Base-by-base conservation (phyloP, 2,329 filamentous ascomycete genomes). In the Ophiostoma novo-ulmi region DNA sequence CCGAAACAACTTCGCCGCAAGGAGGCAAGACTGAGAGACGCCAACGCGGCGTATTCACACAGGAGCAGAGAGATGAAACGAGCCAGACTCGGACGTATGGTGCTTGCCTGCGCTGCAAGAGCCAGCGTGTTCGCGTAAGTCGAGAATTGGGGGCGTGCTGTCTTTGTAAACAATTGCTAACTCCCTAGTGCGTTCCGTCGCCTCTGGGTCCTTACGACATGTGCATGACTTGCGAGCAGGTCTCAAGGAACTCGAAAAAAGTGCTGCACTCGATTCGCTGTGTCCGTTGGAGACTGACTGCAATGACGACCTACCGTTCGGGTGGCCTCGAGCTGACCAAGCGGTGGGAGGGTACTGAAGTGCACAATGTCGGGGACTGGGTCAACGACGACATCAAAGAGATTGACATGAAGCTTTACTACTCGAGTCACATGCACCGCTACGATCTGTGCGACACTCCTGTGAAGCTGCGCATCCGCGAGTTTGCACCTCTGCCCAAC, bases 241-340 rank as follows among this genome's bases (percentile, higher is more conserved):
- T 83, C 3, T 76, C 78, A 13, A 76, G 75, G 38, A 78, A 77
- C 0, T 84, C 82, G 0, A 81, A 80, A 55, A 85, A 83, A 73
- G 81, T 82, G 1, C 80, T 85, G 5, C 83, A 85, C 70, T 77
- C 78, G 35, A 75, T 82, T 5, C 78, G 79, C 0, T 86, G 84
- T 70, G 75, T 79, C 17, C 80, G 84, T 14, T 80, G 77, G 73
- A 82, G 81, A 72, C 76, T 85, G 13, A 79, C 78, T 35, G 79
- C 82, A 10, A 76, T 81, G 20, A 73, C 77, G 0, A 75, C 83
- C 4, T 82, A 79, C 72, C 82, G 84, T n/a, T 75, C 75, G 1
- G 80, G 81, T 5, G 82, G 82, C 1, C 77, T 85, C 17, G 74
- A 77, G 1, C 77, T 85, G 36, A 86, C 84, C 0, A 72, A 74